Evolutionary conservation across 2,329 filamentous ascomycete genomes (phyloP).

Genomic region (Xylaria multiplex): DNA sequence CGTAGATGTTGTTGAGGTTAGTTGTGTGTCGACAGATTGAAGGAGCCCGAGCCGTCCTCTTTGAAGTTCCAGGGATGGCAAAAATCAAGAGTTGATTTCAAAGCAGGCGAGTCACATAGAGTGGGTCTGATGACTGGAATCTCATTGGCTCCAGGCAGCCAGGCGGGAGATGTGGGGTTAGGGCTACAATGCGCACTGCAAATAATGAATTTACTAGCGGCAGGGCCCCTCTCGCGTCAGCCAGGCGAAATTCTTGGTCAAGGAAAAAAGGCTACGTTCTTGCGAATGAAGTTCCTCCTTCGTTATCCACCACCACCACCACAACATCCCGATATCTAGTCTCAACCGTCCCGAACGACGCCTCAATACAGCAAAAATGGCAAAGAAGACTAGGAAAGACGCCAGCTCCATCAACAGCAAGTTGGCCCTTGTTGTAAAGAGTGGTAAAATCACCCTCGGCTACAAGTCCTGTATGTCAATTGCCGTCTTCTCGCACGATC

Average conservation of each 20-base stretch:
- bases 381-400: conserved; percentile 88
- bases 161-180: conserved; percentile 51
- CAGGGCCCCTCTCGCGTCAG: conserved; percentile 9
- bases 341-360: conserved; percentile 21
- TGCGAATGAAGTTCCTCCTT: conserved; percentile 10
- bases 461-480: conserved; percentile 74
- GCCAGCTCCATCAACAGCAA: conserved; percentile 71
- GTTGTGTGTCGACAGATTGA: conserved; percentile 47
- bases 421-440: conserved; percentile 58
- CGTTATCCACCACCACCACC: conserved; percentile 30
- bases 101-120: conserved; percentile 56
- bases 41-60: conserved; percentile 46
- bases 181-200: conserved; percentile 45
- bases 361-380: conserved; percentile 63
- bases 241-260: conserved; percentile 19
- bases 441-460: conserved; percentile 78
- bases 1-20: conserved; percentile 52
- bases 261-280: conserved; percentile 13
- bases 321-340: conserved; percentile 22
- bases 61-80: conserved; percentile 46
- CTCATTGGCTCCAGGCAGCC: conserved; percentile 36
- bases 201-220: conserved; percentile 36
- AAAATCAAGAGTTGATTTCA: conserved; percentile 61
- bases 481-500: conserved; percentile 1
- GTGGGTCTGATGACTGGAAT: conserved; percentile 32